Evolutionary conservation across 192 early-diverging fungal genomes (phyloP).

Genomic region (Coemansia furcata): DNA sequence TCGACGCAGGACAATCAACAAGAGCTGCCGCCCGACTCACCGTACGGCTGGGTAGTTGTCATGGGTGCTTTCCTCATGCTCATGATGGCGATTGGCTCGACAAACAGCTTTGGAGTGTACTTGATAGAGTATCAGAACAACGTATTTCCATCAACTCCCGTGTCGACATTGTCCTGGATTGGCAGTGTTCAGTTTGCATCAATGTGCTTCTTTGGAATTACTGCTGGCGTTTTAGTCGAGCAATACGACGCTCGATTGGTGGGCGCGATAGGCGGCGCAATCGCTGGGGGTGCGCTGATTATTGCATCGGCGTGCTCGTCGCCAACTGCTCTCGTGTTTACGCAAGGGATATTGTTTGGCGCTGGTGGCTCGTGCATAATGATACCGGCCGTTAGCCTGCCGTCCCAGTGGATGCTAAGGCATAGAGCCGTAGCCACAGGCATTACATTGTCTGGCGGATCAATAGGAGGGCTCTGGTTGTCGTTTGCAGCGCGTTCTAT

Average conservation of each 20-base stretch:
- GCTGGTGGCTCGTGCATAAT: slow-evolving; percentile 60
- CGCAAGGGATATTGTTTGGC: slow-evolving; percentile 76
- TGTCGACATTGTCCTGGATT: slow-evolving; percentile 40
- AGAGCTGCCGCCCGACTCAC: slow-evolving; percentile 14
- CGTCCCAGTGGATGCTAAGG: slow-evolving; percentile 70
- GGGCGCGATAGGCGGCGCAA: slow-evolving; percentile 4
- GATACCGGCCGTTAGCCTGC: slow-evolving; percentile 62
- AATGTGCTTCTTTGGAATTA: slow-evolving; percentile 32
- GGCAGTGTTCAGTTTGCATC: slow-evolving; percentile 36
- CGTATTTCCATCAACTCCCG: slow-evolving; percentile 21
- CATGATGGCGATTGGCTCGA: slow-evolving; percentile 30
- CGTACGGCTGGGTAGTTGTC: slow-evolving; percentile 30
- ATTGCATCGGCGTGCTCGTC: slow-evolving; percentile 28
- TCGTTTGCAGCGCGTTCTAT: slow-evolving; percentile 57
- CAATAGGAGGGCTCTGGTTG: slow-evolving; percentile 68
- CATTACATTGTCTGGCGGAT: slow-evolving; percentile 65
- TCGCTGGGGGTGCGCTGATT: slow-evolving; percentile 15
- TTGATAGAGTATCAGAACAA: slow-evolving; percentile 19
- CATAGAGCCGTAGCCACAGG: slow-evolving; percentile 71
- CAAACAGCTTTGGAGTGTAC: slow-evolving; percentile 37
- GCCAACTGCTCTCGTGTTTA: slow-evolving; percentile 62
- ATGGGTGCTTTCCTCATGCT: slow-evolving; percentile 24
- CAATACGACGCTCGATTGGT: slow-evolving; percentile 16
- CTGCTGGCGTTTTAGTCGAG: slow-evolving; percentile 31
- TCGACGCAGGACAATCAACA: neutral